Base-by-base conservation (phyloP, 805 yeast species). In the Pichia kluyveri region DNA sequence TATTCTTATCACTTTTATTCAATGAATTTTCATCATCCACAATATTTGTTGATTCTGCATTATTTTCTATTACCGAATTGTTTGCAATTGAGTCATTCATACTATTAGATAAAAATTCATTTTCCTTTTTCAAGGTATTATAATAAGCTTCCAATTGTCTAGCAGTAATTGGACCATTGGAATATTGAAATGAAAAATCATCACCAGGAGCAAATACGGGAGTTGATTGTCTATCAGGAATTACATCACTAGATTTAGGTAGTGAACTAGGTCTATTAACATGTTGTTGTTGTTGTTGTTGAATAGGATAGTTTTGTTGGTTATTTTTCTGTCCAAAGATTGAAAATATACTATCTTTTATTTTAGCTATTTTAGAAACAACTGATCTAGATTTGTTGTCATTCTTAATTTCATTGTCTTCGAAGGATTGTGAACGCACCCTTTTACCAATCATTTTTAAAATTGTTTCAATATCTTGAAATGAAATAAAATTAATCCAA, bases 91-190 rank as follows among this genome's bases (percentile, higher is more conserved):
- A 23, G 15, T 45, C 45, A n/a, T 49, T 47, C 40, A 60, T 51
- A 27, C 50, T 53, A 17, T 55, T 44, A 30, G 47, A 40, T n/a
- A 61, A 43, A 23, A 43, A 23, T 27, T 51, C 50, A 38, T 58
- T 59, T 45, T 55, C 62, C 27, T 47, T 47, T 38, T 58, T 60
- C 36, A 62, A 51, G 17, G 59, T 50, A 42, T 56, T 56, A 42
- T 62, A 62, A 46, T 59, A 60, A 14, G 56, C 58, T 12, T 56
- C 52, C 4, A 62, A 51, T 43, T 60, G 63, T 31, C 54, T 55
- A 6, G 62, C 65, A 8, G 63, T 61, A 19, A 61, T 46, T 6
- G 56, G 53, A 14, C 50, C 42, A 9, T 45, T 37, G 1, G 42
- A 23, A 37, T 36, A 32, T 31, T 36, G 42, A 27, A 51, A 45